These are phyloP conservation scores for Candida suzukii DNA, from an alignment of 805 yeast genomes.

Conservation along the genomic window DNA sequence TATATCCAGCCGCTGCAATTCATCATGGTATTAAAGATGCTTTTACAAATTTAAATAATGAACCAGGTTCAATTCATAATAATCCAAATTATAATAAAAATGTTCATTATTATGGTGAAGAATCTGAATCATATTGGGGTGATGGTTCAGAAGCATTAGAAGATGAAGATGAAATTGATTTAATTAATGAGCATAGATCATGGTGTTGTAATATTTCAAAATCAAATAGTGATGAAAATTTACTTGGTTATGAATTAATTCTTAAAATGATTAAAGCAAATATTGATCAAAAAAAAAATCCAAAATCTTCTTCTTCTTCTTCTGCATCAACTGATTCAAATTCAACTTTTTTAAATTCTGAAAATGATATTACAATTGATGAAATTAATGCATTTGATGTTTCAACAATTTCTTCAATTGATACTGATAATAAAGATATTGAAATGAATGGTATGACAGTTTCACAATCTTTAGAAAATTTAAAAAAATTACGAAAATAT, in stretches of 20 bases:
- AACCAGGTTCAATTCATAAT: constrained; percentile 2
- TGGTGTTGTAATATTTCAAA: constrained; percentile 26
- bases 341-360: constrained; percentile 4
- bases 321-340: too few relatives aligned
- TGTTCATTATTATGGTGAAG: not conserved
- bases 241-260: constrained; percentile 11
- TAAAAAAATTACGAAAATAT: not conserved
- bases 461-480: not conserved
- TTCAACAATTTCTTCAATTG: not conserved
- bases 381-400: constrained; percentile 1
- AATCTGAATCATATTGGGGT: not conserved
- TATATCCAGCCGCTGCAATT: constrained; percentile 19
- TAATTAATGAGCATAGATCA: constrained; percentile 26
- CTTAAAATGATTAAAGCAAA: constrained; percentile 7
- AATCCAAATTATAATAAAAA: constrained; percentile 6
- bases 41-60: not conserved
- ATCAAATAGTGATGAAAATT: not conserved
- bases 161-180: constrained; percentile 19
- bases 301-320: constrained; percentile 3
- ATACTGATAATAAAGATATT: not conserved
- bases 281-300: not conserved
- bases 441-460: not conserved
- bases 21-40: not conserved
- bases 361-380: constrained; percentile 2
- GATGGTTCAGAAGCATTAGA: constrained; percentile 4